Conservation (phyloP, 2,329 filamentous ascomycete species). For the Colletotrichum trifolii region DNA sequence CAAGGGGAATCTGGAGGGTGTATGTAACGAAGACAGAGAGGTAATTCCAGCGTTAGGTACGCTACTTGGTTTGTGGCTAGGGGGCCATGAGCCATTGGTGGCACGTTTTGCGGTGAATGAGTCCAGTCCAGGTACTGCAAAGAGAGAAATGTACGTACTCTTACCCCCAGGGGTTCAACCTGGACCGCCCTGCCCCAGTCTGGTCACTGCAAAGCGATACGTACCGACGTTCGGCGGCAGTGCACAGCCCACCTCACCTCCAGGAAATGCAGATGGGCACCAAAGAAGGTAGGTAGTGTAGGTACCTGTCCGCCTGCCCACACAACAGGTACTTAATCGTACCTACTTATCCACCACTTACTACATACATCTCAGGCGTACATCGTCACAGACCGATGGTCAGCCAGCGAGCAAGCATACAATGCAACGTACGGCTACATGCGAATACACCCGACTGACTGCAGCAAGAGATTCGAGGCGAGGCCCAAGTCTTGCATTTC, state of each 20-base stretch:
- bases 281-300: neutral
- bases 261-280: constrained; percentile 1
- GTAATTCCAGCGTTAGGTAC: constrained; percentile 15
- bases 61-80: constrained; percentile 25
- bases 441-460: neutral
- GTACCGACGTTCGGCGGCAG: constrained; percentile 6
- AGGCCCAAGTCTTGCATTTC: neutral
- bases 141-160: neutral
- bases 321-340: neutral
- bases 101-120: neutral
- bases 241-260: constrained; percentile 18
- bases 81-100: neutral
- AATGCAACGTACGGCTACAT: neutral
- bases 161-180: neutral
- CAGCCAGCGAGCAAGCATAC: too few species aligned
- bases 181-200: neutral
- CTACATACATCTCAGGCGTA: too few species aligned
- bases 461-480: neutral
- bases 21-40: neutral
- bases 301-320: neutral
- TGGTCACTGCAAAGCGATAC: neutral
- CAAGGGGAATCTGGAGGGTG: constrained; percentile 28
- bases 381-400: too few species aligned
- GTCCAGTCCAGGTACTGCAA: neutral
- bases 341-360: too few species aligned